Conservation (phyloP, 2,329 filamentous ascomycete species). For the Cladosporium phlei region DNA sequence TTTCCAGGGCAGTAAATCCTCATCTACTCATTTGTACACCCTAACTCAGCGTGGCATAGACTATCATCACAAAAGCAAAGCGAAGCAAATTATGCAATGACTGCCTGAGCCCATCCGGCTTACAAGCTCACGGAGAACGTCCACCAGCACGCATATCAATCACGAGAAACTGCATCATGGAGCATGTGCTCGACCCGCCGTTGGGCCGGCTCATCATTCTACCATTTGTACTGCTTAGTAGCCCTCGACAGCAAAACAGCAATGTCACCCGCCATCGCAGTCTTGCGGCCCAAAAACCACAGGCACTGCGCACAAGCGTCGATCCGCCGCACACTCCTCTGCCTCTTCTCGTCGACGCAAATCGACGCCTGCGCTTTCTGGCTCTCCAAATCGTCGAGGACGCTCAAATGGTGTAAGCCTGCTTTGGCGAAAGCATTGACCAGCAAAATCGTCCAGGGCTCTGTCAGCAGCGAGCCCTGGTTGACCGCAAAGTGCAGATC, state of each 20-base stretch:
- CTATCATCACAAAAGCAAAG: no score
- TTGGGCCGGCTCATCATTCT: no score
- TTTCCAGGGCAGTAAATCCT: no score
- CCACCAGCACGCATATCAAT: no score
- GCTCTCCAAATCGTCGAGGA: not conserved
- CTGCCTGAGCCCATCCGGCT: no score
- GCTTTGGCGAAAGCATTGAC: conserved; percentile 6
- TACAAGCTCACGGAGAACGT: no score
- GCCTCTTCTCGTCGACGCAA: not conserved
- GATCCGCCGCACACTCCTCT: not conserved
- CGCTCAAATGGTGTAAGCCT: not conserved
- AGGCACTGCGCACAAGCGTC: conserved; percentile 1
- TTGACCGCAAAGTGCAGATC: conserved; percentile 7
- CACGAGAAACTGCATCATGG: no score
- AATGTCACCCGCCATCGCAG: not conserved
- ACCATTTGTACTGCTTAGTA: not conserved
- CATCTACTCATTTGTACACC: no score
- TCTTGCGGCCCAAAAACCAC: conserved; percentile 2
- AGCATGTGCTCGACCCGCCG: no score
- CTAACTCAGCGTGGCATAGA: no score
- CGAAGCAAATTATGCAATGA: no score
- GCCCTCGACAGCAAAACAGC: not conserved
- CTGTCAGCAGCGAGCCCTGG: conserved; percentile 4
- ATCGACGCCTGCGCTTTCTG: not conserved
- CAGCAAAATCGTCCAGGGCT: conserved; percentile 7